A percentile compares a stretch with the other conserved stretches of the same genome.
phyloP scores from a whole-genome alignment of 2,329 filamentous ascomycete species.

The Monilinia laxa region DNA sequence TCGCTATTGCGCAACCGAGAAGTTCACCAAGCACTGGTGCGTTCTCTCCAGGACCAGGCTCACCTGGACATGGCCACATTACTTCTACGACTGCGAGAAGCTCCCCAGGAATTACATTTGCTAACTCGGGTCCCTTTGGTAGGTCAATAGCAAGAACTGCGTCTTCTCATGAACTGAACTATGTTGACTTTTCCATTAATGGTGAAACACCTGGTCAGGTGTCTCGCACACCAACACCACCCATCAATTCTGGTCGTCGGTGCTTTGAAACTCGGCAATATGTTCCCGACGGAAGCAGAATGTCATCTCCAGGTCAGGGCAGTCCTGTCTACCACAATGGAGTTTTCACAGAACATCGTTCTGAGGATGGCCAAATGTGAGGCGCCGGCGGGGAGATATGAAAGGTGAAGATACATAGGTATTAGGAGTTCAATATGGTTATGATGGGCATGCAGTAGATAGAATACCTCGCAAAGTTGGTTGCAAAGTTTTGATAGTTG shows the following conservation, averaged over 20 bases:
- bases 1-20: not conserved
- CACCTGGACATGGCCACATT: not conserved
- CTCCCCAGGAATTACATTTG: not conserved
- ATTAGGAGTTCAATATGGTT: not conserved
- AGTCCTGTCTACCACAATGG: not conserved
- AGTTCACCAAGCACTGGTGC: not conserved
- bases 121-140: not conserved
- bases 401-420: not conserved
- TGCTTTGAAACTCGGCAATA: conserved; percentile 9
- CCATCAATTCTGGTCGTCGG: not conserved
- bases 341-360: not conserved
- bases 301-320: not conserved
- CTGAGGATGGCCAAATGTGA: not conserved
- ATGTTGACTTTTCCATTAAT: not conserved
- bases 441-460: not conserved
- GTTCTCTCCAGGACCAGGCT: not conserved
- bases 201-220: not conserved
- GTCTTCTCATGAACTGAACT: not conserved
- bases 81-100: conserved; percentile 1
- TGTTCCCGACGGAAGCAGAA: not conserved
- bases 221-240: not conserved
- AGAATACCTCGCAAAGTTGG: conserved; percentile 2
- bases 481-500: not conserved
- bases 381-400: not conserved
- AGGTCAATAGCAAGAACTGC: not conserved